Evolutionary conservation across 1,284 basidiomycete species (phyloP), one percentile per base, ranked within the genome.

Genomic region (Ceratobasidium sp.): DNA sequence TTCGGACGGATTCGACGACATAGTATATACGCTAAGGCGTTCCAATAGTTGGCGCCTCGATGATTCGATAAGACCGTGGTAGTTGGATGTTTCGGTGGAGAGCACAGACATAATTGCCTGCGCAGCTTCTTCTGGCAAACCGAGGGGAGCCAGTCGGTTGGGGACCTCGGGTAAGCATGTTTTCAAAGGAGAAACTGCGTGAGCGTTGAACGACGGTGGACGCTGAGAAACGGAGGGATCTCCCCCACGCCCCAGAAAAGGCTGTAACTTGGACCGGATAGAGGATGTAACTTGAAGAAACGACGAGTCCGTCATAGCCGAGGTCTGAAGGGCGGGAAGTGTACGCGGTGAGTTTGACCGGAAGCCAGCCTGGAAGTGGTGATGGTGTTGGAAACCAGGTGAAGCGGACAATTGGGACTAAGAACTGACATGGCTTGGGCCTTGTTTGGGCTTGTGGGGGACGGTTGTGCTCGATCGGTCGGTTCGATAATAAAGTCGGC

Each of bases 391-490:
- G 19, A 32, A 22, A 6, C 56, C 9, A 29, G 56, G 19, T 44
- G 43, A 44, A 44, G 32, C 13, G 56, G 13, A 11, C 56, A 29
- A 29, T 29, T 56, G 52, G 56, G 56, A n/a, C n/a, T n/a, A n/a
- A n/a, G n/a, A n/a, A 4, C 13, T n/a, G 56, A 57, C 22, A 32
- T 57, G 22, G n/a, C n/a, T 13, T 44, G 43, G 43, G 43, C 43
- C 43, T 32, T 57, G 25, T 57, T 57, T 57, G 56, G 19, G 56
- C 22, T 6, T 57, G 56, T 57, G 56, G n/a, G n/a, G n/a, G n/a
- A n/a, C n/a, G n/a, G n/a, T n/a, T n/a, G n/a, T n/a, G n/a, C n/a
- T n/a, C n/a, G n/a, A n/a, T n/a, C n/a, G n/a, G n/a, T n/a, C n/a
- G n/a, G n/a, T n/a, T n/a, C n/a, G n/a, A n/a, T n/a, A n/a, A n/a